These are phyloP conservation scores for Astrocystis sublimbata DNA, from an alignment of 495 filamentous ascomycete species.

Conservation along the genomic window DNA sequence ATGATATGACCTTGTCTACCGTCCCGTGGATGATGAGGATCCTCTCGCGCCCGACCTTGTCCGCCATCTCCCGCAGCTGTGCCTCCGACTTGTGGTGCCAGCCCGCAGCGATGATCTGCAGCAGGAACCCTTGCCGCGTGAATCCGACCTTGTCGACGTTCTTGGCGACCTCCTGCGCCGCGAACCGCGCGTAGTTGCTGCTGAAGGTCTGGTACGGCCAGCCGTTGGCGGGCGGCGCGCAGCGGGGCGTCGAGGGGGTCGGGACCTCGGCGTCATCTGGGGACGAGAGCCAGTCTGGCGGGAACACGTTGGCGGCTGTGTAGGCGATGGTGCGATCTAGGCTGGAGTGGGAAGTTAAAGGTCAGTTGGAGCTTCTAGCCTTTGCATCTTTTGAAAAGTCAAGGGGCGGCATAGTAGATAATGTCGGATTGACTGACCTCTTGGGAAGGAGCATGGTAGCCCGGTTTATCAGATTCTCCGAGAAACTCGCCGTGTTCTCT, in stretches of 20 bases:
- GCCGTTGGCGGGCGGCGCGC: slow-evolving; percentile 22
- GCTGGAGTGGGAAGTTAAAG: too few relatives aligned
- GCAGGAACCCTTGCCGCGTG: slow-evolving; percentile 65
- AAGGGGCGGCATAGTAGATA: too few relatives aligned
- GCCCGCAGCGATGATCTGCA: slow-evolving; percentile 75
- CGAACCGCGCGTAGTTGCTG: slow-evolving; percentile 76
- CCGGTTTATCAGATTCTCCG: slow-evolving; percentile 67
- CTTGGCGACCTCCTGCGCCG: slow-evolving; percentile 73
- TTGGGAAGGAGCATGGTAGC: slow-evolving; percentile 71
- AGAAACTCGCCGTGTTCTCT: slow-evolving; percentile 57
- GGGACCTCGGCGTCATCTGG: slow-evolving; percentile 60
- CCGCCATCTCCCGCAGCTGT: slow-evolving; percentile 63
- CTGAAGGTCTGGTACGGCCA: slow-evolving; percentile 54
- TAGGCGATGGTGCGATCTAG: slow-evolving; percentile 39
- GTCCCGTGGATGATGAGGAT: slow-evolving; percentile 77
- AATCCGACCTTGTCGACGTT: slow-evolving; percentile 56
- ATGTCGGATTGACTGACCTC: slow-evolving; percentile 14
- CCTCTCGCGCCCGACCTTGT: slow-evolving; percentile 66
- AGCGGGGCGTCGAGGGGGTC: slow-evolving; percentile 27
- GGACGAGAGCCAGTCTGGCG: slow-evolving; percentile 55
- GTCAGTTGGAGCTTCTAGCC: too few relatives aligned
- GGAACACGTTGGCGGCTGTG: slow-evolving; percentile 62
- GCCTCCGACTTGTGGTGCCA: slow-evolving; percentile 72
- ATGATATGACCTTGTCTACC: slow-evolving; percentile 70
- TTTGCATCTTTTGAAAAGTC: too few relatives aligned